Evolutionary conservation across 2,329 filamentous ascomycete species (phyloP), one percentile per base, ranked within the genome.

Genomic region (Colletotrichum filicis): DNA sequence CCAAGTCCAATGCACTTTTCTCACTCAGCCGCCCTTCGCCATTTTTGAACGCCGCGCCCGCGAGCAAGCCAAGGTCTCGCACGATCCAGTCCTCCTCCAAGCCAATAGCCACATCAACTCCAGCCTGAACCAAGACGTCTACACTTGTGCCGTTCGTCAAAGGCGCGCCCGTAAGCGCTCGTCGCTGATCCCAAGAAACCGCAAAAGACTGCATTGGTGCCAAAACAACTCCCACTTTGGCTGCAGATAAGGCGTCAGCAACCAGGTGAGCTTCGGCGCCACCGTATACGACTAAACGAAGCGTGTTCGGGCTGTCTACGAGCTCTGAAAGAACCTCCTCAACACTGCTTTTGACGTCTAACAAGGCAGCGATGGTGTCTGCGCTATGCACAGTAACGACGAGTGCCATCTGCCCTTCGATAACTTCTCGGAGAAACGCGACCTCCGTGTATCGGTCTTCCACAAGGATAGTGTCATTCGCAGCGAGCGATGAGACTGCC

Each of bases 111-210:
- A 88, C 85, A 2, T 82, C 78, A 0, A 93, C 91, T 2, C 91
- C 91, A 0, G 90, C 90, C 6, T 86, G 85, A 0, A 91, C 74
- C 0, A 93, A 85, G 11, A 77, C 80, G 72, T 93, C 90, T 5
- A 92, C 82, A 0, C 86, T 86, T 0, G 91, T 93, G 22, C 90
- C 90, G 76, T 92, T 91, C 1, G 91, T 92, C 1, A 93, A 83
- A 1, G 92, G 92, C 4, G 91, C 91, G 1, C 92, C 92, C 0
- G 90, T 87, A 4, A 93, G 83, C 0, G 89, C 87, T 1, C 91
- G 87, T 0, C 90, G 87, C 79, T 91, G 84, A 74, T 92, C 90
- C 92, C 91, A 93, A 0, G 79, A 80, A 3, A 79, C 79, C 1
- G 86, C 85, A 76, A 88, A 90, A 0, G 89, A 86, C 74, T 89